Evolutionary conservation across 2,329 filamentous ascomycete species (phyloP), one percentile per base, ranked within the genome.

Genomic region (Arthrobotrys entomopaga): DNA sequence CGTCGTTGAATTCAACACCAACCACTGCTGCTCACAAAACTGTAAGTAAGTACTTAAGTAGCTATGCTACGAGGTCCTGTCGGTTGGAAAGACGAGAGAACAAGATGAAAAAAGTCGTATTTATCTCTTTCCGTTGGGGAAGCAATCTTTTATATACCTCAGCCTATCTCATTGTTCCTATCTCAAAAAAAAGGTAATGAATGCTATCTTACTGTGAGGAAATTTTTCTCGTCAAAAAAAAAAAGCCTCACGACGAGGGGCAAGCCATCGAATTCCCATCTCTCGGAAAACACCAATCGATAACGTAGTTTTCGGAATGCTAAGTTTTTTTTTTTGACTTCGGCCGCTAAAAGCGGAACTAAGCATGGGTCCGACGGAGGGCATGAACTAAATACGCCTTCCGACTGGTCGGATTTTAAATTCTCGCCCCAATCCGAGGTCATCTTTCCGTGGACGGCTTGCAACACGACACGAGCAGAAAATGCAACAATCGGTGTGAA

Each of bases 191-290:
- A 34, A 10, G 7, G 29, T 34, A 34, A 34, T 7, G 7, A 34
- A 7, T 34, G 10, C 10, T 6, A 34, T 34, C 46, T 46, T 11
- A 54, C 50, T 65, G 29, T 34, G 63, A 66, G 63, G 57, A 50
- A 70, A 26, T 70, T 70, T 70, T 16, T 34, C 24, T 38, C 49
- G 65, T 57, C 57, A 42, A 49, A 58, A 52, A 59, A 64, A 70
- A 70, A 70, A 70, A 70, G 65, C 65, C 65, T 70, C 65, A 70
- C 52, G 65, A 70, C 65, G 57, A 64, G 65, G 65, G 57, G 29
- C 29, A 34, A 10, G 29, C 29, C 20, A n/a, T n/a, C 19, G 13
- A 24, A 19, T 43, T 70, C 57, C 58, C n/a, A n/a, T n/a, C 34
- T 61, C 53, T 70, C 65, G 65, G 65, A 70, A 70, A 22, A 48